Conservation (phyloP, 1,284 basidiomycete genomes). For the Cyathus olla region DNA sequence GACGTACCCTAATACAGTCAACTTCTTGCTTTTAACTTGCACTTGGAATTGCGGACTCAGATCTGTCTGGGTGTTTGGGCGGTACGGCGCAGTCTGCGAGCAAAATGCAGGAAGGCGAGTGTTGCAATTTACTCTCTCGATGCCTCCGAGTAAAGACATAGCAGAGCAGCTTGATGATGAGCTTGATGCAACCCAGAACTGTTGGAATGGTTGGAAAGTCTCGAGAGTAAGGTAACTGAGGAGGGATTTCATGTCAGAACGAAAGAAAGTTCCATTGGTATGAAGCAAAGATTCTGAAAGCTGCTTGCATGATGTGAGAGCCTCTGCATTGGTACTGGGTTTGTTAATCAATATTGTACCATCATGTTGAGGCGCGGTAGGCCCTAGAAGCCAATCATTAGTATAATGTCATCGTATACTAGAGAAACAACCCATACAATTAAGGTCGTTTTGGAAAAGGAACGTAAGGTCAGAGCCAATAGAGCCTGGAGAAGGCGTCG, state of each 20-base stretch:
- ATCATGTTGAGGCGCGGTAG: constrained; percentile 21
- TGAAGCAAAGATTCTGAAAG: constrained; percentile 32
- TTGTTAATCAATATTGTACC: constrained; percentile 29
- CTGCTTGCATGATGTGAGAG: constrained; percentile 24
- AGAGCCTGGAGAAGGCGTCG: constrained; percentile 23
- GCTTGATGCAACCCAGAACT: constrained; percentile 30
- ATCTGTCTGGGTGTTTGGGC: constrained; percentile 29
- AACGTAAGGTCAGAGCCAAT: constrained; percentile 32
- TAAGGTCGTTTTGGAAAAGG: constrained; percentile 41
- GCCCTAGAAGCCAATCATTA: constrained; percentile 23
- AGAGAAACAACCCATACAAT: constrained; percentile 25
- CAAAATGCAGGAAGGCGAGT: constrained; percentile 29
- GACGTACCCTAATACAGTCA: constrained; percentile 32
- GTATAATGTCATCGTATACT: neutral
- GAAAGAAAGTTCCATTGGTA: constrained; percentile 28
- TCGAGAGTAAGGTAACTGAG: constrained; percentile 25
- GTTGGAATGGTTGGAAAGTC: constrained; percentile 11
- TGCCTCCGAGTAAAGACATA: constrained; percentile 14
- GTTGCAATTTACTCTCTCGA: constrained; percentile 23
- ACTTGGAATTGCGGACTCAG: constrained; percentile 33
- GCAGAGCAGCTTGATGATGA: constrained; percentile 10
- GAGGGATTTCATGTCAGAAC: constrained; percentile 22
- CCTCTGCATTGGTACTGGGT: constrained; percentile 16
- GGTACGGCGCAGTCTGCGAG: constrained; percentile 39
- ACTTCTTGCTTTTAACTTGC: constrained; percentile 26